Conservation (phyloP, 179 eudicot species). For the Heliamphora pulchella region DNA sequence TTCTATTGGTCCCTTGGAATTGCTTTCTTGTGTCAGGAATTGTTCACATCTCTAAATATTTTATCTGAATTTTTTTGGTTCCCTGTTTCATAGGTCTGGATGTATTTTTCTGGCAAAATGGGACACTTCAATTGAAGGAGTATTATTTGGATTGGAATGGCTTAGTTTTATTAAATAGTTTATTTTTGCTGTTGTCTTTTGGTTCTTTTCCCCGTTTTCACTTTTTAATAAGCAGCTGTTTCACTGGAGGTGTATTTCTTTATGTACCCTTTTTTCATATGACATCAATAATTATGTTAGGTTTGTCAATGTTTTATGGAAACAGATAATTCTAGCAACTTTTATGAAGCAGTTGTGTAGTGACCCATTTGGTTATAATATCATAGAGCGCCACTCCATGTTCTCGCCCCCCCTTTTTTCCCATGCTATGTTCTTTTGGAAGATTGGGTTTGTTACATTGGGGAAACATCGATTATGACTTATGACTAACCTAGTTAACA, state of each 20-base stretch:
- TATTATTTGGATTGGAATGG: not conserved
- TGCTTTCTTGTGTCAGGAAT: not conserved
- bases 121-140: not conserved
- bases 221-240: constrained; percentile 7
- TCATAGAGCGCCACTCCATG: not conserved
- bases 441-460: constrained; percentile 9
- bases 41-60: not conserved
- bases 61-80: not conserved
- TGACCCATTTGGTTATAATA: not conserved
- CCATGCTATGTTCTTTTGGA: not conserved
- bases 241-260: not conserved
- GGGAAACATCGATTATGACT: constrained; percentile 24
- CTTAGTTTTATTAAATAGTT: not conserved
- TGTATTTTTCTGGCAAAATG: not conserved
- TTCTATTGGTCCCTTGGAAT: not conserved
- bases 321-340: not conserved
- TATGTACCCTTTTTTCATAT: not conserved
- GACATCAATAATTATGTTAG: not conserved
- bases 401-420: not conserved
- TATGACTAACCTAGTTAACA: constrained; percentile 34
- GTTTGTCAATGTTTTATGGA: not conserved
- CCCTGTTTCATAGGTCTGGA: not conserved
- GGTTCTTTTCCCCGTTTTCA: not conserved
- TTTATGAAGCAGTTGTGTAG: constrained; percentile 4
- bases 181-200: not conserved